Conservation (phyloP, 2,329 filamentous ascomycete genomes). For the Didymosphaeria variabile region DNA sequence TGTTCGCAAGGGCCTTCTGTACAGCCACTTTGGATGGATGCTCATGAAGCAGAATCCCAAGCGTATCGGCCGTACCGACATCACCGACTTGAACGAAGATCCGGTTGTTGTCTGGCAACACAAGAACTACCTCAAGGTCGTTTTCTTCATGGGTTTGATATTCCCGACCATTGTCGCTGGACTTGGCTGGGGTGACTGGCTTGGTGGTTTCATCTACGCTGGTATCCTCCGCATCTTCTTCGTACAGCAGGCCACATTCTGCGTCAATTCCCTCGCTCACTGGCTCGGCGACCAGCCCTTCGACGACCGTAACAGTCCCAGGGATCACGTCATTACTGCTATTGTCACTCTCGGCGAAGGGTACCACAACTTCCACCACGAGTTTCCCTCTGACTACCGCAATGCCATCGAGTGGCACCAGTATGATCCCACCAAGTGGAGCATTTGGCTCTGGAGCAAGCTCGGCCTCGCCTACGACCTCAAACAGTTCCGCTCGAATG, state of each 20-base stretch:
- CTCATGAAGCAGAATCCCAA: constrained; percentile 65
- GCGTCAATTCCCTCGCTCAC: constrained; percentile 63
- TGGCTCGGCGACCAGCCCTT: constrained; percentile 60
- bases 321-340: constrained; percentile 55
- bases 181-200: constrained; percentile 60
- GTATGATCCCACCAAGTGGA: constrained; percentile 57
- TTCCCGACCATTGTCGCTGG: constrained; percentile 60
- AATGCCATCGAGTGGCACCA: constrained; percentile 54
- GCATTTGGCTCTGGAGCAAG: constrained; percentile 55
- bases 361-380: constrained; percentile 58
- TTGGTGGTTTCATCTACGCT: constrained; percentile 61
- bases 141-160: constrained; percentile 58
- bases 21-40: constrained; percentile 63
- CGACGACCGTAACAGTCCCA: constrained; percentile 55
- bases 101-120: constrained; percentile 61
- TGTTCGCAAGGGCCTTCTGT: constrained; percentile 61
- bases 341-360: constrained; percentile 55
- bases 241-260: constrained; percentile 64
- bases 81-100: constrained; percentile 62
- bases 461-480: constrained; percentile 54
- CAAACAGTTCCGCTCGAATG: constrained; percentile 56
- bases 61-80: constrained; percentile 61
- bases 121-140: constrained; percentile 59
- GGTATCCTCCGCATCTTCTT: constrained; percentile 63
- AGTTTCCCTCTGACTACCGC: constrained; percentile 56